Percentiles rank a stretch among this genome's conserved stretches.
phyloP scores from a whole-genome alignment of 2,329 filamentous ascomycete genomes.

The Chaetomium sp. region DNA sequence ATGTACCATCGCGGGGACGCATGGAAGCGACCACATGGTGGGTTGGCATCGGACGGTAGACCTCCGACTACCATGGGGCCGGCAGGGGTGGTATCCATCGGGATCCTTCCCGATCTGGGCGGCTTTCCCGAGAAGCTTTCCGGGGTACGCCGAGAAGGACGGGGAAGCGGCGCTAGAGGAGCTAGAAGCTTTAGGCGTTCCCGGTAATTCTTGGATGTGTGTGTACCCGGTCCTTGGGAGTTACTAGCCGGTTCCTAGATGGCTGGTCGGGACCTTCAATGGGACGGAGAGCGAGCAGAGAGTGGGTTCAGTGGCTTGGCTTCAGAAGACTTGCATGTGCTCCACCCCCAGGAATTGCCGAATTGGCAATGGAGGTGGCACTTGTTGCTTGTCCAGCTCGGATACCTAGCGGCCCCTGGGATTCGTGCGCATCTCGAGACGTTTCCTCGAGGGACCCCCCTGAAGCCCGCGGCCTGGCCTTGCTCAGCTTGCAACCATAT shows the following conservation, averaged over 20 bases:
- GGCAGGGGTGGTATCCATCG: neutral
- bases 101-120: neutral
- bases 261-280: neutral
- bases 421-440: neutral
- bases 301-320: neutral
- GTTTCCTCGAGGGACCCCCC: neutral
- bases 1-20: neutral
- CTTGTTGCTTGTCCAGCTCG: neutral
- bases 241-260: neutral
- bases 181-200: neutral
- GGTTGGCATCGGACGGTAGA: constrained; percentile 2
- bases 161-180: neutral
- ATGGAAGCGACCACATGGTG: neutral
- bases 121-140: neutral
- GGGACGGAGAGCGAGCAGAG: neutral
- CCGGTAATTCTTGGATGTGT: neutral
- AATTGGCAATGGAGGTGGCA: neutral
- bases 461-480: neutral
- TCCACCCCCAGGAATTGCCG: neutral
- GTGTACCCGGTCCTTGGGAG: neutral
- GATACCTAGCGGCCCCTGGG: neutral
- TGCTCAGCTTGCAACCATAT: neutral
- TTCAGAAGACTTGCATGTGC: neutral
- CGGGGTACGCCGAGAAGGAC: neutral
- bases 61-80: constrained; percentile 3